A percentile compares a stretch with the other conserved stretches of the same genome.
phyloP scores from a whole-genome alignment of 768 basidiomycete species.

The Pisolithus tinctorius region DNA sequence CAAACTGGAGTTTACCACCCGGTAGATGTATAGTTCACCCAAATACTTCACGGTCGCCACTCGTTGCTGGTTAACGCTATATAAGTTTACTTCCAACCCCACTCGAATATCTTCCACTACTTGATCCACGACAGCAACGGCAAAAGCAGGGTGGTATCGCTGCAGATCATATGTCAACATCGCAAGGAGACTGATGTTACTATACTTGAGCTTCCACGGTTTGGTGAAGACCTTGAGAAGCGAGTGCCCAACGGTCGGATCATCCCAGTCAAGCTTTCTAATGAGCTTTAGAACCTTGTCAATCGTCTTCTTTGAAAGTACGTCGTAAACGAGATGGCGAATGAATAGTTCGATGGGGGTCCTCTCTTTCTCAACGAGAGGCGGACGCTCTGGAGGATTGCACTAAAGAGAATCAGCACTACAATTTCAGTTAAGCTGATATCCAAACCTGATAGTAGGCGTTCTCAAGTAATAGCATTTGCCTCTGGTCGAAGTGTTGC shows the following conservation, averaged over 20 bases:
- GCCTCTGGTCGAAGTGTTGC: constrained; percentile 89
- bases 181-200: constrained; percentile 82
- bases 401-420: constrained; percentile 46
- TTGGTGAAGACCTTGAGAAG: constrained; percentile 93
- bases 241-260: constrained; percentile 47
- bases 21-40: constrained; percentile 95
- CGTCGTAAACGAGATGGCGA: constrained; percentile 90
- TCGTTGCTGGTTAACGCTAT: constrained; percentile 90
- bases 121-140: constrained; percentile 86
- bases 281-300: constrained; percentile 93
- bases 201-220: constrained; percentile 95
- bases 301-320: constrained; percentile 86
- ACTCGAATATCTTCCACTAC: constrained; percentile 87
- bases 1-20: constrained; percentile 80
- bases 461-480: constrained; percentile 87
- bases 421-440: constrained; percentile 2
- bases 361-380: constrained; percentile 79
- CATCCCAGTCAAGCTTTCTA: constrained; percentile 96
- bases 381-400: constrained; percentile 92
- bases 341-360: constrained; percentile 89
- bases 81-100: constrained; percentile 90
- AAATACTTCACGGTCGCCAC: constrained; percentile 91
- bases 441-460: constrained; percentile 86
- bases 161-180: constrained; percentile 95
- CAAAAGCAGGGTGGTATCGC: constrained; percentile 86